A percentile compares a stretch with the other conserved stretches of the same genome.
phyloP scores from a whole-genome alignment of 345 rosid genomes.

The Arabidopsis arenosa region DNA sequence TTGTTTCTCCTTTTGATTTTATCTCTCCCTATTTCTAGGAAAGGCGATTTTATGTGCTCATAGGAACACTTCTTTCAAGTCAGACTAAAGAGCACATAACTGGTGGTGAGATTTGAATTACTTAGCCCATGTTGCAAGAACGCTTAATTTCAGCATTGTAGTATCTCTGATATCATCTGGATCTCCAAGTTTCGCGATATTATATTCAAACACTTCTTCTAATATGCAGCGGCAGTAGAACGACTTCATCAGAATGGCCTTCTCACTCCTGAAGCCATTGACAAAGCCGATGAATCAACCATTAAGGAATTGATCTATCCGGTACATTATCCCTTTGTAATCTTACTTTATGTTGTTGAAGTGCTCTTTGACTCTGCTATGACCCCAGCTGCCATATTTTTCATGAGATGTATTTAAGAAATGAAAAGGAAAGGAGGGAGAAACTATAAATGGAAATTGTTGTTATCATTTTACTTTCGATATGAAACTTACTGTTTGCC shows the following conservation, averaged over 20 bases:
- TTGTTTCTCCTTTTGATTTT: constrained; percentile 24
- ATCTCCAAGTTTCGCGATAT: constrained; percentile 13
- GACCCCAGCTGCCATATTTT: constrained; percentile 4
- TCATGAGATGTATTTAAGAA: background rate
- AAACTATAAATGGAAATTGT: constrained; percentile 6
- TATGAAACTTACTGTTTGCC: constrained; percentile 12
- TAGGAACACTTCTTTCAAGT: constrained; percentile 75
- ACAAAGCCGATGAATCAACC: constrained; percentile 75
- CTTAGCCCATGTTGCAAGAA: constrained; percentile 1
- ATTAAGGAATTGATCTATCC: constrained; percentile 86
- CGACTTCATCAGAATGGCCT: constrained; percentile 72
- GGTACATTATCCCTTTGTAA: constrained; percentile 47
- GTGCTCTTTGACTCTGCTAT: background rate
- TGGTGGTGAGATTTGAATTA: constrained; percentile 53
- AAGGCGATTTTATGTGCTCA: constrained; percentile 74
- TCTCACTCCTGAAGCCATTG: constrained; percentile 84
- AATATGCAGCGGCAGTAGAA: constrained; percentile 76
- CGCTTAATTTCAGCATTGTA: constrained; percentile 3
- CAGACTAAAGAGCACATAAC: constrained; percentile 75
- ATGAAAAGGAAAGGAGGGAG: constrained; percentile 14
- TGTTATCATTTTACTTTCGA: background rate
- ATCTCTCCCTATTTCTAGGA: constrained; percentile 47
- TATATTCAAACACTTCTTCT: constrained; percentile 23
- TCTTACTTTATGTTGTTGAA: constrained; percentile 20
- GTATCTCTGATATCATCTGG: constrained; percentile 1